Evolutionary conservation across 2,329 filamentous ascomycete species (phyloP).

Genomic region (Fusarium sulawesiense): DNA sequence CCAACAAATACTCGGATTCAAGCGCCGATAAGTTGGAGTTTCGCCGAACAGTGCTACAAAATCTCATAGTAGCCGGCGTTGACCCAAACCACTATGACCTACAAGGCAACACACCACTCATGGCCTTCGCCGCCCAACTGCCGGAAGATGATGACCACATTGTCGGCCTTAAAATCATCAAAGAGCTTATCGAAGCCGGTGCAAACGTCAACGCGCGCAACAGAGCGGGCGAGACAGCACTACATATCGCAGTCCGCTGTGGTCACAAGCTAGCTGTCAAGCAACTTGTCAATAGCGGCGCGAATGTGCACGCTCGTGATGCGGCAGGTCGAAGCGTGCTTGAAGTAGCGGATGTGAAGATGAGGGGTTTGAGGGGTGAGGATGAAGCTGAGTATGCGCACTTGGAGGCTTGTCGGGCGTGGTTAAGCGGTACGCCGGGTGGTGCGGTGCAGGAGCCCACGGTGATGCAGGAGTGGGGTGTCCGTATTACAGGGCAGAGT

Average conservation of each 20-base stretch:
- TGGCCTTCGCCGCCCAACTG: constrained; percentile 64
- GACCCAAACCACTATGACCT: constrained; percentile 65
- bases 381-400: constrained; percentile 54
- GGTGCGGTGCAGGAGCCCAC: constrained; percentile 55
- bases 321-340: constrained; percentile 58
- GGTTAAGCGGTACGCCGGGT: constrained; percentile 54
- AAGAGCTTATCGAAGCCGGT: constrained; percentile 55
- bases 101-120: constrained; percentile 65
- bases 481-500: neutral
- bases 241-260: constrained; percentile 64
- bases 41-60: constrained; percentile 43
- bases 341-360: constrained; percentile 58
- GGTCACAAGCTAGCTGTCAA: constrained; percentile 65
- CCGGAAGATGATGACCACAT: constrained; percentile 64
- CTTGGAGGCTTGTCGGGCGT: constrained; percentile 59
- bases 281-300: constrained; percentile 59
- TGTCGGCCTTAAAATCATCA: constrained; percentile 58
- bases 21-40: constrained; percentile 47
- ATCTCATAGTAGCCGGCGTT: constrained; percentile 54
- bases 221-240: constrained; percentile 64
- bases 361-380: constrained; percentile 47
- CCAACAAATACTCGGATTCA: constrained; percentile 48
- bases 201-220: constrained; percentile 64
- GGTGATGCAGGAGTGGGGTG: constrained; percentile 56
- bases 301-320: constrained; percentile 61